Conservation (phyloP, 768 basidiomycete genomes). For the Trametes cinnabarina region DNA sequence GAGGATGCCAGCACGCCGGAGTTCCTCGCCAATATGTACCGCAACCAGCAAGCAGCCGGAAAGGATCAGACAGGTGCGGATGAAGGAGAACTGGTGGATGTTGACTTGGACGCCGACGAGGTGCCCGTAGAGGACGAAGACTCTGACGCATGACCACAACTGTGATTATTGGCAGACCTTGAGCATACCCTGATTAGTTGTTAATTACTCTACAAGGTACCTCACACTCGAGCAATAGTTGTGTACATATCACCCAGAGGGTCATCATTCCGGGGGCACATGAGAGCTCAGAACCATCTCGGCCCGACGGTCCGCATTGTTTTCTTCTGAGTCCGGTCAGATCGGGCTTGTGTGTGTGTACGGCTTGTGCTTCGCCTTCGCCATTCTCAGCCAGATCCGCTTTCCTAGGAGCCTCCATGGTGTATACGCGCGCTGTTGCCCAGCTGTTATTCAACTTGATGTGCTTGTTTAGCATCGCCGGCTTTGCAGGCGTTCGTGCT, state of each 20-base stretch:
- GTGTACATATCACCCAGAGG: too few relatives aligned
- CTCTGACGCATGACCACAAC: background rate
- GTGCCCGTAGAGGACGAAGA: conserved; percentile 26
- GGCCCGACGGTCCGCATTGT: background rate
- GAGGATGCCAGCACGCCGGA: conserved; percentile 71
- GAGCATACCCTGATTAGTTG: too few relatives aligned
- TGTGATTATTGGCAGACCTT: too few relatives aligned
- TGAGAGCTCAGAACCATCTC: too few relatives aligned
- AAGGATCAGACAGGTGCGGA: conserved; percentile 42
- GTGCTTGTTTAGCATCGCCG: background rate
- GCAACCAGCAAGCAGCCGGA: conserved; percentile 52
- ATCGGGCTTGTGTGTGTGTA: background rate
- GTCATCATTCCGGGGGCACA: too few relatives aligned
- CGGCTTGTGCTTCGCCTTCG: background rate
- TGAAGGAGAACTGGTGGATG: conserved; percentile 62
- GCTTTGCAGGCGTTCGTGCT: conserved; percentile 10
- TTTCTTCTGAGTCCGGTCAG: background rate
- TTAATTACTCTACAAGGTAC: too few relatives aligned
- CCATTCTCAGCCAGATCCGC: background rate
- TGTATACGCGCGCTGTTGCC: too few relatives aligned
- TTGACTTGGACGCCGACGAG: conserved; percentile 35
- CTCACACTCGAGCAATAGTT: too few relatives aligned
- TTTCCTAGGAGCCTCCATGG: background rate
- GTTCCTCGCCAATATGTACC: conserved; percentile 69
- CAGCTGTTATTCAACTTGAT: background rate